phyloP scores from a whole-genome alignment of 202 grass and related monocot species.

The Setaria viridis region DNA sequence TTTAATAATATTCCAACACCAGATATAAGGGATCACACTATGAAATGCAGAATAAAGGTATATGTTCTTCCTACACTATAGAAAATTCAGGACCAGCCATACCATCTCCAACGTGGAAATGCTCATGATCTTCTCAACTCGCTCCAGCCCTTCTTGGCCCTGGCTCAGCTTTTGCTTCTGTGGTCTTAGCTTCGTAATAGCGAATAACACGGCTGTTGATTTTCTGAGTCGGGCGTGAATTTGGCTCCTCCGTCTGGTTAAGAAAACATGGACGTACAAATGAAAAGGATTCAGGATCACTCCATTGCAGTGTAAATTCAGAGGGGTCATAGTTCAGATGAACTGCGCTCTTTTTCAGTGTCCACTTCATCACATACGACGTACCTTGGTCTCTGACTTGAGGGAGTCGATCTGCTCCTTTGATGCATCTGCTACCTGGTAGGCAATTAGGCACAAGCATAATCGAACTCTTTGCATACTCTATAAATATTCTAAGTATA shows the following conservation, averaged over 20 bases:
- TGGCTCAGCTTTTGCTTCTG: background rate
- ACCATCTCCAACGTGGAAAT: background rate
- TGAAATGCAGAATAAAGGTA: no score
- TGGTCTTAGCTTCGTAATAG: conserved; percentile 27
- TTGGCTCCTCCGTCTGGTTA: background rate
- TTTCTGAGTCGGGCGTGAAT: conserved; percentile 42
- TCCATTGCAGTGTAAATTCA: background rate
- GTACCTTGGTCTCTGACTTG: conserved; percentile 34
- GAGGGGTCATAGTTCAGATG: background rate
- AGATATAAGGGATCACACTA: no score
- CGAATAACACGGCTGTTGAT: conserved; percentile 40
- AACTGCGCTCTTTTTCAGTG: background rate
- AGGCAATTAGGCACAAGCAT: background rate
- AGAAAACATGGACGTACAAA: background rate
- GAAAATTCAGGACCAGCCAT: background rate
- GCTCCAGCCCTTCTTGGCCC: background rate
- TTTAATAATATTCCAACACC: no score
- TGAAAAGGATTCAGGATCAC: background rate
- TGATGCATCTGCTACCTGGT: conserved; percentile 50
- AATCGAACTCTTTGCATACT: background rate
- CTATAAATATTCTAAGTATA: no score
- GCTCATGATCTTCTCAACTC: background rate
- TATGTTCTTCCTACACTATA: background rate
- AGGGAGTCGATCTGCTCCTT: conserved; percentile 41
- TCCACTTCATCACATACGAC: background rate